These are phyloP conservation scores for Gillenia trifoliata DNA, from an alignment of 306 rosid genomes.

Conservation along the genomic window DNA sequence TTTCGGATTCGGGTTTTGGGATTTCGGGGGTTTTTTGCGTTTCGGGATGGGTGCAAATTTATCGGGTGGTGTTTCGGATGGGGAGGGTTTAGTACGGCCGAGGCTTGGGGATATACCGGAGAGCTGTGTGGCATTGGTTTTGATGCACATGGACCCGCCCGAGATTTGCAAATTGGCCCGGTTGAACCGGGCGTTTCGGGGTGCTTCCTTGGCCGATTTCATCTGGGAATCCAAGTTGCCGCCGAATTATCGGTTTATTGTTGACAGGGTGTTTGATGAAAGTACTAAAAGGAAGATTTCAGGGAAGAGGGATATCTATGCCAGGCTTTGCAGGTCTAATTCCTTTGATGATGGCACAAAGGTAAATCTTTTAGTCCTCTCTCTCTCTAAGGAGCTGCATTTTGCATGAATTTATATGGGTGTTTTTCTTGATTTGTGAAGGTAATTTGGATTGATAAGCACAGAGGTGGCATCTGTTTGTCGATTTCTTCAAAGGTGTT, in stretches of 20 bases:
- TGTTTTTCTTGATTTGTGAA: constrained; percentile 22
- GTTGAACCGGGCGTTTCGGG: constrained; percentile 61
- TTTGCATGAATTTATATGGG: not conserved
- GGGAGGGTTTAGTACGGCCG: constrained; percentile 32
- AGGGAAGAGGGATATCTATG: constrained; percentile 64
- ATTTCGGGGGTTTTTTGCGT: not conserved
- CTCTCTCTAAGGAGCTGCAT: not conserved
- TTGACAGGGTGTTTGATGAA: constrained; percentile 45
- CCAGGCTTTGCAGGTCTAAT: constrained; percentile 58
- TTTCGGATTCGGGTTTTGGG: not conserved
- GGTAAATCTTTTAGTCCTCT: constrained; percentile 32
- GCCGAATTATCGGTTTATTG: constrained; percentile 51
- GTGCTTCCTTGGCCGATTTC: constrained; percentile 81
- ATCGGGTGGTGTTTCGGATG: constrained; percentile 41
- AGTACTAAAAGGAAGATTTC: constrained; percentile 13
- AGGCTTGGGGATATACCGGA: constrained; percentile 81
- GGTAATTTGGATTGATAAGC: constrained; percentile 81
- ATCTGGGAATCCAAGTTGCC: constrained; percentile 88
- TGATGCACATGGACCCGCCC: constrained; percentile 60
- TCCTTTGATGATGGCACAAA: constrained; percentile 59
- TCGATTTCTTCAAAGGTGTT: constrained; percentile 67
- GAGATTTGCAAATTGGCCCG: constrained; percentile 70
- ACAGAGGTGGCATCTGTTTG: constrained; percentile 53
- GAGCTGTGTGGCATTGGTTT: constrained; percentile 67
- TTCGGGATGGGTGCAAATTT: constrained; percentile 57